A percentile compares a stretch with the other conserved stretches of the same genome.
Conservation (phyloP, 2,329 filamentous ascomycete genomes). For the Aspergillus luchuensis region DNA sequence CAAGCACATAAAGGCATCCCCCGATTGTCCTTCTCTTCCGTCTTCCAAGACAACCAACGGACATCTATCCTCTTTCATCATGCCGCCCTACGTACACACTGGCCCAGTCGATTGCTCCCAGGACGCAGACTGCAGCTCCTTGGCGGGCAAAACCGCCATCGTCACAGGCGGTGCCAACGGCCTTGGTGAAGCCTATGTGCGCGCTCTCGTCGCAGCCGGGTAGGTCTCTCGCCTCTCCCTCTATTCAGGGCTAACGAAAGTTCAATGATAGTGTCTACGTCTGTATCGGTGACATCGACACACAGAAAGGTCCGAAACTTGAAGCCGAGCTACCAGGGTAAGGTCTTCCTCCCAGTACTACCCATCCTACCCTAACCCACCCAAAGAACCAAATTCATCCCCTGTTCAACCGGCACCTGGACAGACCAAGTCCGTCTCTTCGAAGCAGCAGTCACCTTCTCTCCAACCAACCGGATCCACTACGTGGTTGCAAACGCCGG, state of each 20-base stretch:
- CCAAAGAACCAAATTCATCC: slow-evolving; percentile 29
- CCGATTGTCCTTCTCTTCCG: too few species aligned
- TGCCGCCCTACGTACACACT: slow-evolving; percentile 4
- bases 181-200: slow-evolving; percentile 10
- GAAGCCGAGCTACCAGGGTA: slow-evolving; percentile 26
- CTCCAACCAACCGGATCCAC: slow-evolving; percentile 28
- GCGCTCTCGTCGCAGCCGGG: slow-evolving; percentile 3
- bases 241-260: not conserved
- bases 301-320: slow-evolving; percentile 21
- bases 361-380: not conserved
- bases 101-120: not conserved
- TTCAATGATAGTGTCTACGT: slow-evolving; percentile 6
- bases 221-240: not conserved
- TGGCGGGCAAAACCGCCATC: slow-evolving; percentile 37
- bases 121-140: not conserved
- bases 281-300: slow-evolving; percentile 26
- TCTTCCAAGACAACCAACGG: too few species aligned
- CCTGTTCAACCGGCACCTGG: slow-evolving; percentile 35
- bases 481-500: slow-evolving; percentile 40
- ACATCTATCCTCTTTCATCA: not conserved
- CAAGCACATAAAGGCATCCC: too few species aligned
- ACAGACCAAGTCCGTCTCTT: slow-evolving; percentile 36
- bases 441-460: slow-evolving; percentile 27
- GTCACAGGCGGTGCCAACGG: slow-evolving; percentile 25
- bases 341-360: not conserved